phyloP scores from a whole-genome alignment of 345 rosid species.

The Balakata baccata region DNA sequence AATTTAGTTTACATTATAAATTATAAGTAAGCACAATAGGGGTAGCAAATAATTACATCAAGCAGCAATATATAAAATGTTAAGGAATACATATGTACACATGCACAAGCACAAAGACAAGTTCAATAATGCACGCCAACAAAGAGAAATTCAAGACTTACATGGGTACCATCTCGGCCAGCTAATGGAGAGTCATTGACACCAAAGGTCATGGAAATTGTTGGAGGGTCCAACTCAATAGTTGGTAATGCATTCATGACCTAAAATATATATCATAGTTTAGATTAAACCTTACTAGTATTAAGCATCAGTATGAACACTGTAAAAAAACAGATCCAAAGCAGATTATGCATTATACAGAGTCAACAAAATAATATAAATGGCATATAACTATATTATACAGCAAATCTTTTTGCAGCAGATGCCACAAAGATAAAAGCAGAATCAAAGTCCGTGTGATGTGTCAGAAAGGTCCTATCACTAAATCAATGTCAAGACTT shows the following conservation, averaged over 20 bases:
- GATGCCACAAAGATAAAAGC: neutral
- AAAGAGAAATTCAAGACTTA: constrained; percentile 39
- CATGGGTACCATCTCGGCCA: constrained; percentile 91
- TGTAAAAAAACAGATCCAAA: neutral
- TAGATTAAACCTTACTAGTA: constrained; percentile 11
- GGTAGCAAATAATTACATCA: neutral
- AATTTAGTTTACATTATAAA: neutral
- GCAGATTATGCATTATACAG: neutral
- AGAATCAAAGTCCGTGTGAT: neutral
- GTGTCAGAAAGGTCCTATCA: neutral
- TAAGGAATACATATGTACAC: neutral
- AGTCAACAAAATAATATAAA: neutral
- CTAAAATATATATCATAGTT: constrained; percentile 35
- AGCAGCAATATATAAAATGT: neutral
- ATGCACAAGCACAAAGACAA: neutral
- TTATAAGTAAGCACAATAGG: neutral
- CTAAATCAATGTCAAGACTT: neutral
- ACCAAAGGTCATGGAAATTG: constrained; percentile 98
- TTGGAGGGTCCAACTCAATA: constrained; percentile 91
- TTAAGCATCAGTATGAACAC: neutral
- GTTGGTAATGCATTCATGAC: constrained; percentile 78
- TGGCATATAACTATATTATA: neutral
- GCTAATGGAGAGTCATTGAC: constrained; percentile 97
- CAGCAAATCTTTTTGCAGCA: neutral
- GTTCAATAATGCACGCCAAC: neutral